These are phyloP conservation scores for Kluyveromyces marxianus DNA, from an alignment of 1,139 yeast species.

Conservation along the genomic window DNA sequence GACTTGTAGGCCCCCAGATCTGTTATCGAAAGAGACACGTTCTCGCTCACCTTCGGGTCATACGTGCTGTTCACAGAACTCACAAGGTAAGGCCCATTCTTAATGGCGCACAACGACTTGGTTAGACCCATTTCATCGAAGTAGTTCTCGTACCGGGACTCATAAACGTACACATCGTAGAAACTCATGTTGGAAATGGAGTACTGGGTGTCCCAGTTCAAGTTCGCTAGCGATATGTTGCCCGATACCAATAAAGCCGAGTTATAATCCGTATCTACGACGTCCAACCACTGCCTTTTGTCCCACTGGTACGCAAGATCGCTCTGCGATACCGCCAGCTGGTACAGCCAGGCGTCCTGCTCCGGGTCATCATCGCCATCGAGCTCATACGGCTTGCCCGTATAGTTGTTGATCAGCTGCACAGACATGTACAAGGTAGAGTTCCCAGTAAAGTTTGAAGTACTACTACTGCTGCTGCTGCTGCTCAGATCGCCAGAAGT, in stretches of 20 bases:
- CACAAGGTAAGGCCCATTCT: conserved; percentile 33
- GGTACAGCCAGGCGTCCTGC: conserved; percentile 48
- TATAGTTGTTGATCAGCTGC: conserved; percentile 19
- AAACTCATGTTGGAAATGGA: conserved; percentile 28
- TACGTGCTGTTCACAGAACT: conserved; percentile 10
- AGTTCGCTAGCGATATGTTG: conserved; percentile 38
- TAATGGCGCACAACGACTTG: conserved; percentile 69
- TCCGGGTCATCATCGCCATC: conserved; percentile 33
- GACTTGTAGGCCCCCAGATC: conserved; percentile 30
- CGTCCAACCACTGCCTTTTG: conserved; percentile 45
- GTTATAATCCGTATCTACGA: conserved; percentile 67
- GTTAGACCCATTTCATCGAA: conserved; percentile 36
- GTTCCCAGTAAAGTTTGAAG: too few species aligned
- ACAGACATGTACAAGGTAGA: conserved; percentile 40
- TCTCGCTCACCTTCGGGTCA: conserved; percentile 7
- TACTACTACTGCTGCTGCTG: conserved; percentile 15
- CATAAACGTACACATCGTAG: conserved; percentile 43
- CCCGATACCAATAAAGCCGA: conserved; percentile 66
- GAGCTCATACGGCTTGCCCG: conserved; percentile 33
- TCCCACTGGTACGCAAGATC: conserved; percentile 69
- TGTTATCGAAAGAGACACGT: conserved; percentile 6
- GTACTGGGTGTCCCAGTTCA: conserved; percentile 24
- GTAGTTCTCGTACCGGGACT: conserved; percentile 35
- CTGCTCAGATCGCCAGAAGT: conserved; percentile 17
- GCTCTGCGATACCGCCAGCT: conserved; percentile 62